Percentiles rank a stretch among this genome's conserved stretches.
Conservation (phyloP, 2,329 filamentous ascomycete genomes). For the Leptosphaerulina australis region DNA sequence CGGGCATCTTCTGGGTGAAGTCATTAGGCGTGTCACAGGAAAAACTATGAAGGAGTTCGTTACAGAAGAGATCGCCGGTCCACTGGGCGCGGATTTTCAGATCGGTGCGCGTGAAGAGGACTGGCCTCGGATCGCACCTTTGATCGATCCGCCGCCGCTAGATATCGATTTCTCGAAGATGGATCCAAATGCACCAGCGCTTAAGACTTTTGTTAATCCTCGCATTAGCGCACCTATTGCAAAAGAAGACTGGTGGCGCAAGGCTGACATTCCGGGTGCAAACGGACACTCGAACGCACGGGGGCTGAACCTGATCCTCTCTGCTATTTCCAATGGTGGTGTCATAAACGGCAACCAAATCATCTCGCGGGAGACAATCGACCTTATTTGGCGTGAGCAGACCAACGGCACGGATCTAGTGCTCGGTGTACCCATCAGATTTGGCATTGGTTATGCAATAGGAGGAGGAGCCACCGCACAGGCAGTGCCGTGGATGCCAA, state of each 20-base stretch:
- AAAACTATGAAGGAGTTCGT: constrained; percentile 18
- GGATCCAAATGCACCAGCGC: not conserved
- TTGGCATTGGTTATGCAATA: constrained; percentile 20
- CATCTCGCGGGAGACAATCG: constrained; percentile 16
- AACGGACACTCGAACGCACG: constrained; percentile 23
- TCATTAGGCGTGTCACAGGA: constrained; percentile 16
- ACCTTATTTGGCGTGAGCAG: constrained; percentile 21
- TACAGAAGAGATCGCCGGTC: constrained; percentile 70
- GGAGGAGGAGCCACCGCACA: not conserved
- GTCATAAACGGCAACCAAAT: constrained; percentile 1
- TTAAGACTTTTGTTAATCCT: constrained; percentile 12
- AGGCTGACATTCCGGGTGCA: too few relatives aligned
- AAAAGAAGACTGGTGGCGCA: too few relatives aligned
- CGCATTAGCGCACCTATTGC: constrained; percentile 9
- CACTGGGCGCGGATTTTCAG: constrained; percentile 50
- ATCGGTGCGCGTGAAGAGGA: constrained; percentile 19
- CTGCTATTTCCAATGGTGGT: constrained; percentile 14
- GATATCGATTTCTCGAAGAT: not conserved
- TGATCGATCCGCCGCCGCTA: constrained; percentile 16
- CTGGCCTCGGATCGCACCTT: constrained; percentile 11
- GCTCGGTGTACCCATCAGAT: not conserved
- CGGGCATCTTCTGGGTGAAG: constrained; percentile 19
- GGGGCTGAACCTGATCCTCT: constrained; percentile 12
- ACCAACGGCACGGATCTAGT: constrained; percentile 14
- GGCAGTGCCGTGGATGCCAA: not conserved